phyloP scores from a whole-genome alignment of 2,329 filamentous ascomycete species.

The Calonectria montana region DNA sequence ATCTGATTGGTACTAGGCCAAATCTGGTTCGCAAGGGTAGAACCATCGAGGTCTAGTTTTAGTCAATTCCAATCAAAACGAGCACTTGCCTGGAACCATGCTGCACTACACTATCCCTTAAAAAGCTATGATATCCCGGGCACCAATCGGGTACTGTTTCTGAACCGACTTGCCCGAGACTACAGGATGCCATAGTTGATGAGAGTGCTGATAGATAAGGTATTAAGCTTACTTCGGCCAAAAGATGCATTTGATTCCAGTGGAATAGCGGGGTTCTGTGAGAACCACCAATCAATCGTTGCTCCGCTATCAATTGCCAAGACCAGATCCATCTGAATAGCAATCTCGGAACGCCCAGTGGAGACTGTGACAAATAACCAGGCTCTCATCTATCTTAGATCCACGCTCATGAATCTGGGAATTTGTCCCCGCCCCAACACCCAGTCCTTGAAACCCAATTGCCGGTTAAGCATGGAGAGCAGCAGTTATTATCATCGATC shows the following conservation, averaged over 20 bases:
- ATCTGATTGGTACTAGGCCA: neutral
- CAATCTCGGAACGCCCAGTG: neutral
- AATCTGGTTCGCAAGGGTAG: neutral
- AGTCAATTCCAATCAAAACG: neutral
- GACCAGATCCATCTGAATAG: neutral
- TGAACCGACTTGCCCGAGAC: neutral
- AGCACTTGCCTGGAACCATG: neutral
- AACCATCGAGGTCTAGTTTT: neutral
- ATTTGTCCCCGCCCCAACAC: neutral
- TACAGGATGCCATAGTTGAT: neutral
- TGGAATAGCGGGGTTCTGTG: neutral
- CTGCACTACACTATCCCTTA: neutral
- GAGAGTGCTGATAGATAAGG: neutral
- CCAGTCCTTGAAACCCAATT: neutral
- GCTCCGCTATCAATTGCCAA: constrained; percentile 1
- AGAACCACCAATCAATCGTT: neutral
- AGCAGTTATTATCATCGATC: neutral
- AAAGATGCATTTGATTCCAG: neutral
- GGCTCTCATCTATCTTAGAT: neutral
- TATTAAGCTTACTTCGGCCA: constrained; percentile 6
- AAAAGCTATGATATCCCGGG: constrained; percentile 6
- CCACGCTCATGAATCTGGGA: neutral
- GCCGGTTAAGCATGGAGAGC: neutral
- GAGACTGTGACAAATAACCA: neutral
- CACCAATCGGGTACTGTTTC: neutral